Evolutionary conservation across 2,329 filamentous ascomycete genomes (phyloP).

Genomic region (Exophiala aquamarina): DNA sequence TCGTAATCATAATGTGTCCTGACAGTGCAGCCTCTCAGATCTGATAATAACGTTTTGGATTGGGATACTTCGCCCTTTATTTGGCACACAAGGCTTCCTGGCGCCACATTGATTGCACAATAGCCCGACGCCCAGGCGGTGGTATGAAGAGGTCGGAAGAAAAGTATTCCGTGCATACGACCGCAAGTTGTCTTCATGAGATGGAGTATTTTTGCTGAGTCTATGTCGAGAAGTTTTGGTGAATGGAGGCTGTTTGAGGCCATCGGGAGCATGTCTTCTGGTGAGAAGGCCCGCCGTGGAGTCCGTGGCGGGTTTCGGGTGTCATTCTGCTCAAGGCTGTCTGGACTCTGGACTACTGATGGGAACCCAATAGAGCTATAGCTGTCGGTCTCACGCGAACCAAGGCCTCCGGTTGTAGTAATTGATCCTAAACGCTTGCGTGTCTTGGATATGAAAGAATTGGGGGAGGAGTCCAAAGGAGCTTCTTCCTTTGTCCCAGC

Average conservation of each 20-base stretch:
- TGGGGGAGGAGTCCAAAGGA: slow-evolving; percentile 23
- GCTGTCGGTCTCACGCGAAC: slow-evolving; percentile 39
- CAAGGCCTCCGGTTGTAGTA: slow-evolving; percentile 30
- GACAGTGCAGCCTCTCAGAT: slow-evolving; percentile 50
- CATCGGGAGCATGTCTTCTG: slow-evolving; percentile 20
- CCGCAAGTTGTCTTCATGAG: slow-evolving; percentile 54
- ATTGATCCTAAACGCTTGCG: slow-evolving; percentile 28
- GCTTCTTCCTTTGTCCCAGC: slow-evolving; percentile 18
- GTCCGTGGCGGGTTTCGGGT: slow-evolving; percentile 32
- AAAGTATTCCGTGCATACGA: slow-evolving; percentile 54
- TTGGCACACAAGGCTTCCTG: slow-evolving; percentile 51
- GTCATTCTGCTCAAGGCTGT: slow-evolving; percentile 31
- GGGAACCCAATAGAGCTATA: slow-evolving; percentile 48
- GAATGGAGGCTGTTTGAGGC: slow-evolving; percentile 27
- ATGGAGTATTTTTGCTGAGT: slow-evolving; percentile 49
- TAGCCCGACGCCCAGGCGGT: slow-evolving; percentile 51
- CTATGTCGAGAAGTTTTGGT: slow-evolving; percentile 42
- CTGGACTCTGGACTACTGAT: slow-evolving; percentile 43
- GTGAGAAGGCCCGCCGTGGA: slow-evolving; percentile 25
- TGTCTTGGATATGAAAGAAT: slow-evolving; percentile 28
- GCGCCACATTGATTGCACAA: slow-evolving; percentile 52
- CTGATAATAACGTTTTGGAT: slow-evolving; percentile 49
- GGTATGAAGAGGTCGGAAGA: slow-evolving; percentile 44
- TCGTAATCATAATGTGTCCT: slow-evolving; percentile 49
- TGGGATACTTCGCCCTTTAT: slow-evolving; percentile 50